Evolutionary conservation across 352 stramenopile genomes (phyloP), one percentile per base, ranked within the genome.

Genomic region (Phytophthora europaea): DNA sequence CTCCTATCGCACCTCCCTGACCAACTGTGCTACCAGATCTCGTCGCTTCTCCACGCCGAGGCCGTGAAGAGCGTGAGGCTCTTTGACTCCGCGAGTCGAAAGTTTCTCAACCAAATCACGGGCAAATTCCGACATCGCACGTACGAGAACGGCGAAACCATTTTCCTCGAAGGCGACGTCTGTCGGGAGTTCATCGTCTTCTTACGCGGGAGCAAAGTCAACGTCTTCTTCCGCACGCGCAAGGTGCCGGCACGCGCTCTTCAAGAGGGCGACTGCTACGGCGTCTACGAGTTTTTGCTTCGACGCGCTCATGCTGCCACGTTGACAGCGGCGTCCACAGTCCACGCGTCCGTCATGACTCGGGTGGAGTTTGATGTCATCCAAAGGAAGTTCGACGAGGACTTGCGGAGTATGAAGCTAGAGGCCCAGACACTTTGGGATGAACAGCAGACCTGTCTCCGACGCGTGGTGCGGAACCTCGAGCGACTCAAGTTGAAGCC

Each of bases 31-130:
- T 86, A 89, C 63, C 76, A 87, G 48, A 90, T 93, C 20, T 90
- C 84, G 23, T 83, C 82, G 6, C 67, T 91, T 9, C 64, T 92
- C 31, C 84, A 93, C 63, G 71, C 86, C 0, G 65, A 84, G 2
- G 73, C 86, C 2, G 83, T 82, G 3, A 80, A 80, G 36, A 65
- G 71, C 9, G 74, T 93, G 7, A 22, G 50, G 4, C 56, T 93
- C 9, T 93, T 93, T 58, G 73, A 85, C 22, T 78, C 65, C 3
- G 74, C 79, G 1, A 85, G 77, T 23, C 67, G 63, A 10, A 83
- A 89, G 28, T 90, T 91, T 48, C 58, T 88, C 4, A 73, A 92
- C n/a, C 79, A 90, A 71, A 80, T 93, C n/a, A 93, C 85, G 0
- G 86, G 84, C 1, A 89, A 92, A 45, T 91, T 93, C 48, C 82